Conservation (phyloP, 2,329 filamentous ascomycete species). For the Thelonectria discophora region DNA sequence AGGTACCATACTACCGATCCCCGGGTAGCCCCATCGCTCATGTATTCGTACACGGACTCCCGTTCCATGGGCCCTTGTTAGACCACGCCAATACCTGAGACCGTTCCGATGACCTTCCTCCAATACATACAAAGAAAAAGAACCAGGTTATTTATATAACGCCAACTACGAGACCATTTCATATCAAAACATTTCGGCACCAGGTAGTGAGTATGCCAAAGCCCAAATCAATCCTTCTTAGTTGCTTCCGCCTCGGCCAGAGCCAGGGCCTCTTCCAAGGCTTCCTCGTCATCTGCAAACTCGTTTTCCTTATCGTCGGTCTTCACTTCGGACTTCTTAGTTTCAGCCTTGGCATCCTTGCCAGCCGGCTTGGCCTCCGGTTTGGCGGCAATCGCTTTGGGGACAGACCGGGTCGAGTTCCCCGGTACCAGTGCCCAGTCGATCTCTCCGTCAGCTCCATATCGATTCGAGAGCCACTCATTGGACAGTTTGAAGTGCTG, state of each 20-base stretch:
- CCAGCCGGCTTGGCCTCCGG: constrained; percentile 27
- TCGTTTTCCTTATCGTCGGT: constrained; percentile 41
- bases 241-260: constrained; percentile 44
- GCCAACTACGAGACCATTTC: constrained; percentile 23
- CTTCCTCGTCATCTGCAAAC: constrained; percentile 50
- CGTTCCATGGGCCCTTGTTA: constrained; percentile 23
- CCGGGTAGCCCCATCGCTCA: constrained; percentile 2
- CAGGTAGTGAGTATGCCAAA: not conserved
- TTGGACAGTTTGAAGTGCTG: constrained; percentile 85
- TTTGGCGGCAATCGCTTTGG: constrained; percentile 42
- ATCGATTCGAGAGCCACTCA: constrained; percentile 81
- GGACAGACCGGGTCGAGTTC: constrained; percentile 44
- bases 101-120: constrained; percentile 19
- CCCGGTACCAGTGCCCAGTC: constrained; percentile 76
- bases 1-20: constrained; percentile 16
- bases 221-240: constrained; percentile 22
- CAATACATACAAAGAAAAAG: constrained; percentile 14
- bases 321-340: constrained; percentile 26
- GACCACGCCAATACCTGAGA: constrained; percentile 16
- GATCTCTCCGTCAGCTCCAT: constrained; percentile 82
- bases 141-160: constrained; percentile 22
- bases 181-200: constrained; percentile 20
- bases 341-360: constrained; percentile 32
- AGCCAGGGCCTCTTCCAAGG: constrained; percentile 48
- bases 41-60: constrained; percentile 27